Evolutionary conservation across 2,329 filamentous ascomycete genomes (phyloP).

Genomic region (Penicillium digitatum): DNA sequence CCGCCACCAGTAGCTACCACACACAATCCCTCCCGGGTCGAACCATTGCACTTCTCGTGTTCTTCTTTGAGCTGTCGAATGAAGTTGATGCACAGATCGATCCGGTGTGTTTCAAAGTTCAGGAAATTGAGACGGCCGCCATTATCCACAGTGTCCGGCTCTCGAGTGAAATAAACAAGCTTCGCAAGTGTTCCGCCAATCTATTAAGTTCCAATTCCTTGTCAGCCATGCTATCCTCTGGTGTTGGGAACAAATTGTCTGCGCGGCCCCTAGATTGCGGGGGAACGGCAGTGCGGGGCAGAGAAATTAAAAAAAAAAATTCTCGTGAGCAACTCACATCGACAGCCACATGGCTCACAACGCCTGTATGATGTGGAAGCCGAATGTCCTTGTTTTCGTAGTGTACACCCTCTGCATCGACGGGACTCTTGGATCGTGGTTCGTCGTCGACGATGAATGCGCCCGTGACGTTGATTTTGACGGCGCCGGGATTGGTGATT

Average conservation of each 20-base stretch:
- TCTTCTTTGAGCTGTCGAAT: conserved; percentile 81
- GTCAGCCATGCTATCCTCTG: background rate
- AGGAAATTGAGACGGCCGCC: conserved; percentile 92
- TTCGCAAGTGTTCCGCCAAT: conserved; percentile 95
- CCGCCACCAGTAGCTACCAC: conserved; percentile 96
- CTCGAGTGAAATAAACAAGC: conserved; percentile 93
- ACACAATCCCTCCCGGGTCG: conserved; percentile 65
- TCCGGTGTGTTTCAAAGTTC: conserved; percentile 91
- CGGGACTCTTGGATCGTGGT: conserved; percentile 47
- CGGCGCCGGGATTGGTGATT: conserved; percentile 61
- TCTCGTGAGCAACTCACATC: conserved; percentile 62
- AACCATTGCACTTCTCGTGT: conserved; percentile 71
- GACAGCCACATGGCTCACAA: conserved; percentile 94
- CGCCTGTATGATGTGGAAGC: conserved; percentile 89
- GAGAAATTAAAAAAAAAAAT: conserved; percentile 11
- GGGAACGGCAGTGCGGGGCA: conserved; percentile 25
- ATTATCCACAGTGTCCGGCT: conserved; percentile 70
- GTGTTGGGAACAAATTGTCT: background rate
- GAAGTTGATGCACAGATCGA: conserved; percentile 89
- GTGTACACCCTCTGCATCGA: conserved; percentile 55
- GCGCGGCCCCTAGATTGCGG: conserved; percentile 23
- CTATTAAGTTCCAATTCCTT: conserved; percentile 44
- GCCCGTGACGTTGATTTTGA: conserved; percentile 93
- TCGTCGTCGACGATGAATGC: conserved; percentile 94
- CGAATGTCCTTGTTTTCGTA: conserved; percentile 88